Base-by-base conservation (phyloP, 2,329 filamentous ascomycete species). In the Penicillium palitans region DNA sequence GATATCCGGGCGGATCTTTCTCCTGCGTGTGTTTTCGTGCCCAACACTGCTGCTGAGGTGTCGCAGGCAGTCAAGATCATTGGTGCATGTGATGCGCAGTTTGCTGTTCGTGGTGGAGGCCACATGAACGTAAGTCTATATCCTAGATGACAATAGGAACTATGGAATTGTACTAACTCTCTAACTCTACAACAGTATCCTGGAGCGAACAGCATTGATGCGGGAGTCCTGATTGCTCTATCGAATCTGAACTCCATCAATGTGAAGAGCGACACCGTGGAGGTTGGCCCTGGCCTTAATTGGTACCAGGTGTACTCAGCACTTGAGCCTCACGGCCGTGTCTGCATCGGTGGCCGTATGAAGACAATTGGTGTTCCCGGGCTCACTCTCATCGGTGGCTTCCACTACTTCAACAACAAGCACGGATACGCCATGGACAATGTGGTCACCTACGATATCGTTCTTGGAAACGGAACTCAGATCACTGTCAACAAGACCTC, bases 51-150 rank as follows among this genome's bases (percentile, higher is more conserved):
- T 6, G 39, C 59, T 15, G 52, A 68, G 37, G 68, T 76, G 4
- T 62, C 72, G 1, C 51, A 55, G 21, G 69, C 66, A 2, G 50
- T 75, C 2, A 47, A 57, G 6, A 61, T 68, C 0, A 57, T 74
- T 8, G 42, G 35, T 4, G n/a, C 31, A 0, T 70, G 70, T 65
- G 47, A 76, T 46, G 61, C 72, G 6, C 74, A 77, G 31, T 86
- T 86, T 58, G 83, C 83, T 4, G 69, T 85, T 66, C 82, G 83
- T 62, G 80, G 80, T 0, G 83, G 83, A 24, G 84, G 83, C 0
- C 83, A 86, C 65, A 72, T 72, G 70, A 69, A 67, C 42, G 66
- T 63, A 51, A 55, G 64, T 2, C 4, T 42, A 15, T 24, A 15
- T 17, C 12, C 12, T 4, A 12, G 10, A 31, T 31, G 3, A 4